Evolutionary conservation across 257 asterid genomes (phyloP), one percentile per base, ranked within the genome.

Genomic region (Solanum arcanum): DNA sequence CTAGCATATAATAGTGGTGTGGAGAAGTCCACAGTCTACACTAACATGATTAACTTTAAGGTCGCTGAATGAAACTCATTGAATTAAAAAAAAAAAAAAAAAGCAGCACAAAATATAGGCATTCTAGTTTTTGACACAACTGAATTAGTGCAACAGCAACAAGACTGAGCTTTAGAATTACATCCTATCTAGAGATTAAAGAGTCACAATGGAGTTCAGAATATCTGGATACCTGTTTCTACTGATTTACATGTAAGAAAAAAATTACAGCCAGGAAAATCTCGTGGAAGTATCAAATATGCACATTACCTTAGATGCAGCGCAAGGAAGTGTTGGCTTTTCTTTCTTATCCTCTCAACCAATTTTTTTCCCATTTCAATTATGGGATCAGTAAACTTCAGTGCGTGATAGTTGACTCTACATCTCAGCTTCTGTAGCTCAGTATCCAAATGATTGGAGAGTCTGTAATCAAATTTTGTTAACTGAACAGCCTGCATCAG

Each of bases 351-450:
- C 90, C 95, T 90, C 25, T 90, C 88, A 14, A 92, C 93, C 87
- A 95, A 87, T 70, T 92, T 89, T 88, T 31, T 91, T 21, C 98
- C 97, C 95, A 94, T 94, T 52, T 90, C 88, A 75, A 87, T 90
- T 87, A 95, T 94, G 33, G 96, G 91, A 87, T 91, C 90, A 68
- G 95, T 93, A 87, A 93, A 95, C 86, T 86, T 93, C 91, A 95
- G 87, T 11, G 93, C 96, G 70, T 94, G 98, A 86, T 94, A 95
- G 87, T 95, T 95, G 76, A 90, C 95, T 90, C 98, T 87, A 68
- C 98, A 95, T 89, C 98, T 91, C 88, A 95, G 90, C 87, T 93
- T 95, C 93, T 95, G 98, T 81, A 95, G 86, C 83, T 92, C 92
- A 41, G 59, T 20, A 18, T 88, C 90, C 78, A 95, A 91, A 44